Base-by-base conservation (phyloP, 805 yeast species). In the Limtongia smithiae region DNA sequence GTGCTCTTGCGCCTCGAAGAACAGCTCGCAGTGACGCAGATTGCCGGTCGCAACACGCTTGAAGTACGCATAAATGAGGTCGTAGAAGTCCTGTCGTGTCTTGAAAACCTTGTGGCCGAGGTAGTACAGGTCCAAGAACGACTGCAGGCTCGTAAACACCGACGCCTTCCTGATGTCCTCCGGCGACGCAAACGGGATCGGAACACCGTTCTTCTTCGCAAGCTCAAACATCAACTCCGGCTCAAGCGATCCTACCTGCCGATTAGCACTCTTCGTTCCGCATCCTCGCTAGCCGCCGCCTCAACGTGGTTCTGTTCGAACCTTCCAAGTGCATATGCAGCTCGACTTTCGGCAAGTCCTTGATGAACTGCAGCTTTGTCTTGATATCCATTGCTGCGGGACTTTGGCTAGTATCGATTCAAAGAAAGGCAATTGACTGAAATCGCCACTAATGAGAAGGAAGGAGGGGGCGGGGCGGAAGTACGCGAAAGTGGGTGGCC, bases 261-360 rank as follows among this genome's bases (percentile, higher is more conserved):
- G 6, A 20, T 3, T 7, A 15, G 18, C 6, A 24, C 3, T 3
- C 3, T 28, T n/a, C n/a, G n/a, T n/a, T n/a, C n/a, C n/a, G n/a
- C n/a, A n/a, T n/a, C n/a, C n/a, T n/a, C 34, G 5, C 15, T 12
- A 8, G 22, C 22, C 25, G 30, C 8, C 20, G 20, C 37, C 12
- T 33, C 15, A 6, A 7, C 15, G 8, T n/a, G 12, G 12, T 17
- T 33, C 8, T 9, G 9, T 11, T 18, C 51, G 25, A 83, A 36
- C 94, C 95, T 70, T 85, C 94, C 38, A 86, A 65, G 67, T 86
- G 95, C 53, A 85, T 78, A 64, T 86, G 95, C 65, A 85, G 91
- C 66, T 86, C 95, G 71, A 93, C 85, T 67, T 86, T 86, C 50
- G 95, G 95, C 43, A 86, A 71, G 59, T 82, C 91, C 35, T 67